These are phyloP conservation scores for Echinosophora koreensis DNA, from an alignment of 306 rosid genomes.

Conservation along the genomic window DNA sequence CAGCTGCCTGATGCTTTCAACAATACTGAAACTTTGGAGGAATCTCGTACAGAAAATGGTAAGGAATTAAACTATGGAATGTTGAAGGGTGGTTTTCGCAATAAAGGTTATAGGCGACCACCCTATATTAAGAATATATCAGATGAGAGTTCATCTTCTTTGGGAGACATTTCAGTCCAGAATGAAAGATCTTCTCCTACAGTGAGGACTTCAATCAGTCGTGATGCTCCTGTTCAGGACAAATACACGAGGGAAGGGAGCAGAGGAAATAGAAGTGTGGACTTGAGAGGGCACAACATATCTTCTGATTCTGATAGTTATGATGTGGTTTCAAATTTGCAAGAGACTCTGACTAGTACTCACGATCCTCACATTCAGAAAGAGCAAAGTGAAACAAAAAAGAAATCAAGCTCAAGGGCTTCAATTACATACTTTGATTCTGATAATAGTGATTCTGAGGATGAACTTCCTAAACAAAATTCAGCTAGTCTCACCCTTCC, in stretches of 20 bases:
- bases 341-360: conserved; percentile 43
- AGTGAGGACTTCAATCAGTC: conserved; percentile 50
- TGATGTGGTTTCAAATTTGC: conserved; percentile 44
- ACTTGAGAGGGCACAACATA: conserved; percentile 35
- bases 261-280: conserved; percentile 45
- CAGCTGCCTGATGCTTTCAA: conserved; percentile 48
- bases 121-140: conserved; percentile 56
- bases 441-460: conserved; percentile 61
- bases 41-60: conserved; percentile 49
- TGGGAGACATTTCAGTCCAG: conserved; percentile 48
- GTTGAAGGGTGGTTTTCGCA: conserved; percentile 88
- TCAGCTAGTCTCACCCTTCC: conserved; percentile 50
- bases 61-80: conserved; percentile 66
- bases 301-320: conserved; percentile 53
- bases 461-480: conserved; percentile 56
- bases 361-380: conserved; percentile 49
- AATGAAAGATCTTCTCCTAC: conserved; percentile 55
- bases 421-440: conserved; percentile 59
- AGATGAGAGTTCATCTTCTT: conserved; percentile 45
- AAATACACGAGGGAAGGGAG: conserved; percentile 46
- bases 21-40: conserved; percentile 46
- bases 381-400: conserved; percentile 43
- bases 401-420: conserved; percentile 58
- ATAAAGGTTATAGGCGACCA: conserved; percentile 63
- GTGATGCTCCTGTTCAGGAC: conserved; percentile 55